A percentile compares a stretch with the other conserved stretches of the same genome.
Evolutionary conservation across 1,139 yeast genomes (phyloP).

Genomic region (Scheffersomyces parashehatae): DNA sequence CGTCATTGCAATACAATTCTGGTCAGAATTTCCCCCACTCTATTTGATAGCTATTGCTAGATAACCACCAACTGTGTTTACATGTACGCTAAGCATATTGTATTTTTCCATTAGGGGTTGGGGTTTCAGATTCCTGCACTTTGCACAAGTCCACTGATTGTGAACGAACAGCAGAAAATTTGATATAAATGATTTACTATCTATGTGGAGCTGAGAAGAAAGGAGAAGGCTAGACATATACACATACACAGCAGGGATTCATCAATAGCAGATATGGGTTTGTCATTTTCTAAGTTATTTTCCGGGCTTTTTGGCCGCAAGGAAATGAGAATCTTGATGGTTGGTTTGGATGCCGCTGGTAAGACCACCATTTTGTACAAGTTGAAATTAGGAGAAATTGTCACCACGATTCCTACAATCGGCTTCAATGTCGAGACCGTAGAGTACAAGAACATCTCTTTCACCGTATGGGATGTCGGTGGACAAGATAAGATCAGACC

Average conservation of each 20-base stretch:
- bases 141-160: no score
- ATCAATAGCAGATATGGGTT: constrained; percentile 56
- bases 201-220: no score
- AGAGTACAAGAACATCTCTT: constrained; percentile 42
- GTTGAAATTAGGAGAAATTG: constrained; percentile 44
- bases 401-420: constrained; percentile 44
- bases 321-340: constrained; percentile 47
- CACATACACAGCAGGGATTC: background rate
- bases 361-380: constrained; percentile 44
- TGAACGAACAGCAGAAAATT: no score
- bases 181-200: no score
- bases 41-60: no score
- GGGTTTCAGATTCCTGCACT: no score
- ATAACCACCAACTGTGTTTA: no score
- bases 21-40: no score
- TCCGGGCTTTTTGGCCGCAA: constrained; percentile 64
- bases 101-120: no score
- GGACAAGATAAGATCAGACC: constrained; percentile 47
- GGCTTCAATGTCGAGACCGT: constrained; percentile 46
- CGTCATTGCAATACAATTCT: no score
- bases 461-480: constrained; percentile 48
- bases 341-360: constrained; percentile 47
- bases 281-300: constrained; percentile 79
- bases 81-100: no score
- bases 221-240: no score